Conservation (phyloP, 2,329 filamentous ascomycete species). For the Diplodia corticola region DNA sequence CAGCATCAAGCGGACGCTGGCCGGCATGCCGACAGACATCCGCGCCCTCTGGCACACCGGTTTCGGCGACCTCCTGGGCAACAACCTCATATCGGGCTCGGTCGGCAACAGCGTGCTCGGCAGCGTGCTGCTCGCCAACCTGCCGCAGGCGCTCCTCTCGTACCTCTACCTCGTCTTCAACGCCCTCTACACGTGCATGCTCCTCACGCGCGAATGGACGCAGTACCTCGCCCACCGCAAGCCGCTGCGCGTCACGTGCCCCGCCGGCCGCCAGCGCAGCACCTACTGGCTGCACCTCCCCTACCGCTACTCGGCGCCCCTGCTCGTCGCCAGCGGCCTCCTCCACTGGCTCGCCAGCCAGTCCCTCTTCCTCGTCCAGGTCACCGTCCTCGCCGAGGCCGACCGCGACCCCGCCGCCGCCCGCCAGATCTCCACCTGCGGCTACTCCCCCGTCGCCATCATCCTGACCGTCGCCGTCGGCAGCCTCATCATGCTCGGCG, state of each 20-base stretch:
- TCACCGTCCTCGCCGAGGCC: constrained; percentile 24
- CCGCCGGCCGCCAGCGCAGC: constrained; percentile 38
- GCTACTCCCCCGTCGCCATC: constrained; percentile 24
- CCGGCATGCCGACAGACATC: background rate
- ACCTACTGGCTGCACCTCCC: constrained; percentile 47
- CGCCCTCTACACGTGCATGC: constrained; percentile 49
- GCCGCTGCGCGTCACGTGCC: constrained; percentile 41
- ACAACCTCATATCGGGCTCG: background rate
- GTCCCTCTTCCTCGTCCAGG: constrained; percentile 43
- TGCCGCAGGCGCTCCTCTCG: constrained; percentile 40
- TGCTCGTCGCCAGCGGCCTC: constrained; percentile 34
- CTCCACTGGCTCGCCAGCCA: constrained; percentile 50
- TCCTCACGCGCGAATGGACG: constrained; percentile 51
- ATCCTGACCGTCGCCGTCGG: constrained; percentile 25
- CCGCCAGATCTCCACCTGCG: constrained; percentile 22
- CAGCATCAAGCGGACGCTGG: constrained; percentile 13
- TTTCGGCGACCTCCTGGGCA: constrained; percentile 20
- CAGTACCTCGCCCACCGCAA: constrained; percentile 39
- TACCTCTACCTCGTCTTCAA: constrained; percentile 51
- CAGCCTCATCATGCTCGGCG: constrained; percentile 23
- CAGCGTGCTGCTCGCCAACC: constrained; percentile 1
- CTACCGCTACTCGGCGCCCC: constrained; percentile 40
- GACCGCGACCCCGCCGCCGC: background rate
- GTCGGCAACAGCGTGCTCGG: constrained; percentile 22
- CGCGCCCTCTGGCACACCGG: constrained; percentile 25